Evolutionary conservation across 352 stramenopile genomes (phyloP).

Genomic region (Globisporangium camurandrum): DNA sequence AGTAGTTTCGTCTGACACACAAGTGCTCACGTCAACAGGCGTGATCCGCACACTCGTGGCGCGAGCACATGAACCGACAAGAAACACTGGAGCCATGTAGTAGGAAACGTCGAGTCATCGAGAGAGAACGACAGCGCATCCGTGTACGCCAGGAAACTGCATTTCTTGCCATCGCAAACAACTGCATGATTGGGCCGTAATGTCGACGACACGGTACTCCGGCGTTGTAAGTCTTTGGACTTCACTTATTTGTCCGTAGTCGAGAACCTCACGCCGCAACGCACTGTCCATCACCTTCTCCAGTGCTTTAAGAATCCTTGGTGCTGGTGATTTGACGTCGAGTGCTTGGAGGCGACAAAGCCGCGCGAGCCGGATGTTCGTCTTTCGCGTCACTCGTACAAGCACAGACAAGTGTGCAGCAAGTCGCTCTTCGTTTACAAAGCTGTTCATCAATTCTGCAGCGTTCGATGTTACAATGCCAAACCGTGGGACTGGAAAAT

Average conservation of each 20-base stretch:
- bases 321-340: background rate
- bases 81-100: no score
- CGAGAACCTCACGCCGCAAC: background rate
- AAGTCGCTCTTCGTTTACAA: background rate
- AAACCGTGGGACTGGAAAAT: background rate
- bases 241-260: background rate
- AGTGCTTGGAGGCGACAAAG: background rate
- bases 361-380: background rate
- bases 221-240: background rate
- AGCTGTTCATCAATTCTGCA: background rate
- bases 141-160: no score
- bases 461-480: background rate
- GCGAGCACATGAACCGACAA: no score
- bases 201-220: background rate
- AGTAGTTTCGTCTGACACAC: no score
- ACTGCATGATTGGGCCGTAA: background rate
- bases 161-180: background rate
- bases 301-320: background rate
- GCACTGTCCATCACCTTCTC: background rate
- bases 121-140: no score
- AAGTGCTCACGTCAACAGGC: no score
- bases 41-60: no score
- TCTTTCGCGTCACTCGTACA: background rate
- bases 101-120: no score
- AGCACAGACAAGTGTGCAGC: background rate